phyloP scores from a whole-genome alignment of 1,139 yeast genomes.

The Saccharomyces hybrid region DNA sequence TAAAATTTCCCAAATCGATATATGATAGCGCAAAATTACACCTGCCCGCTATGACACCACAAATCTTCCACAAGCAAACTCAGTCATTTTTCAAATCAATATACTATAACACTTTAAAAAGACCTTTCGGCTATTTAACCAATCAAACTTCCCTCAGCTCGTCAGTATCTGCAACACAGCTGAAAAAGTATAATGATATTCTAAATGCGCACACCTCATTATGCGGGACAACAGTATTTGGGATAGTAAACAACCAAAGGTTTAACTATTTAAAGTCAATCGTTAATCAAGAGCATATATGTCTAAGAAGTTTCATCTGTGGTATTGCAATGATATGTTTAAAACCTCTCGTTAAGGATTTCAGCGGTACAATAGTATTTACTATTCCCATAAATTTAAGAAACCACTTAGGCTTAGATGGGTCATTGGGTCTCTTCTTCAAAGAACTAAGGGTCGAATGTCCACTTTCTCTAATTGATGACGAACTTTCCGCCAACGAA shows the following conservation, averaged over 20 bases:
- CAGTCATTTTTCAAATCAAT: slow-evolving; percentile 25
- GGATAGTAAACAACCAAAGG: slow-evolving; percentile 17
- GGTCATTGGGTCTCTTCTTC: slow-evolving; percentile 18
- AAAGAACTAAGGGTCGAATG: slow-evolving; percentile 24
- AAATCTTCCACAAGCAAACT: slow-evolving; percentile 22
- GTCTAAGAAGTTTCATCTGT: slow-evolving; percentile 23
- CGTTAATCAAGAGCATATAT: slow-evolving; percentile 18
- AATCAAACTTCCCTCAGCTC: background rate
- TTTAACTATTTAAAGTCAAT: slow-evolving; percentile 14
- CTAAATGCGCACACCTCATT: slow-evolving; percentile 10
- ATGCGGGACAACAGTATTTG: slow-evolving; percentile 26
- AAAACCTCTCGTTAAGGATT: slow-evolving; percentile 20
- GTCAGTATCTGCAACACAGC: background rate
- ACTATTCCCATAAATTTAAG: slow-evolving; percentile 24
- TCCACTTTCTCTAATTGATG: slow-evolving; percentile 23
- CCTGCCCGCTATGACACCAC: slow-evolving; percentile 22
- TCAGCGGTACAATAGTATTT: slow-evolving; percentile 18
- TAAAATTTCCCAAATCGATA: slow-evolving; percentile 17
- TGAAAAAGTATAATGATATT: slow-evolving; percentile 8
- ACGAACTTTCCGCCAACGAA: slow-evolving; percentile 9
- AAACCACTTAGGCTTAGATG: slow-evolving; percentile 6
- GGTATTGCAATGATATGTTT: slow-evolving; percentile 25
- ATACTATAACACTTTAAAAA: slow-evolving; percentile 21
- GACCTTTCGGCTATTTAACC: slow-evolving; percentile 16
- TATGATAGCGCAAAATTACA: slow-evolving; percentile 17